Evolutionary conservation across 306 rosid species (phyloP), one percentile per base, ranked within the genome.

Genomic region (Vigna trinervia): DNA sequence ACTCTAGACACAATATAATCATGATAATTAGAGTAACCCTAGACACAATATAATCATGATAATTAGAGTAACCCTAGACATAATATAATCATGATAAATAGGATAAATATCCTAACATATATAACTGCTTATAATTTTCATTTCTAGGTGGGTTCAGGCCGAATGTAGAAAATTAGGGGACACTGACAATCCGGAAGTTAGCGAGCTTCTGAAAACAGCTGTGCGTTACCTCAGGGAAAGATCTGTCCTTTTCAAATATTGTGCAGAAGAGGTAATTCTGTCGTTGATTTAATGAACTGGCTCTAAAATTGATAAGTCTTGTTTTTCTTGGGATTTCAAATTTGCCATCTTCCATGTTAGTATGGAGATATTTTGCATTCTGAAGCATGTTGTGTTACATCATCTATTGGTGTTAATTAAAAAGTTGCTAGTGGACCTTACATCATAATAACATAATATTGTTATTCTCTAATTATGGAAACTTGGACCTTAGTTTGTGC

Each of bases 141-240:
- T 46, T 74, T 89, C 73, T 84, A 95, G 98, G 92, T 92, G 99
- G 99, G 97, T 95, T 86, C 99, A 92, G 89, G 90, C 89, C 1
- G 99, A 92, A 86, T 95, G 99, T 79, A 86, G 97, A 78, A 90
- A 85, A 78, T 83, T 95, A 74, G 97, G 97, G 2, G 97, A 95
- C 77, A 84, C 97, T 32, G 97, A 95, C 87, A 95, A 89, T 87
- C 97, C 97, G 0, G 97, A 95, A 87, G 97, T 95, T 83, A 56
- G 90, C 43, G 96, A 90, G 78, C 96, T 95, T 68, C 85, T 95
- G 81, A 92, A 85, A 83, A 88, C 90, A 22, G 97, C 97, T 53
- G 97, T 95, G 57, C 90, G 89, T 76, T 92, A 93, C 85, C 99
- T 95, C 81, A 89, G 87, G 85, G 99, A 92, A 85, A 87, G 99